These are phyloP conservation scores for Fomitopsis serialis DNA, from an alignment of 768 basidiomycete genomes.

Conservation along the genomic window DNA sequence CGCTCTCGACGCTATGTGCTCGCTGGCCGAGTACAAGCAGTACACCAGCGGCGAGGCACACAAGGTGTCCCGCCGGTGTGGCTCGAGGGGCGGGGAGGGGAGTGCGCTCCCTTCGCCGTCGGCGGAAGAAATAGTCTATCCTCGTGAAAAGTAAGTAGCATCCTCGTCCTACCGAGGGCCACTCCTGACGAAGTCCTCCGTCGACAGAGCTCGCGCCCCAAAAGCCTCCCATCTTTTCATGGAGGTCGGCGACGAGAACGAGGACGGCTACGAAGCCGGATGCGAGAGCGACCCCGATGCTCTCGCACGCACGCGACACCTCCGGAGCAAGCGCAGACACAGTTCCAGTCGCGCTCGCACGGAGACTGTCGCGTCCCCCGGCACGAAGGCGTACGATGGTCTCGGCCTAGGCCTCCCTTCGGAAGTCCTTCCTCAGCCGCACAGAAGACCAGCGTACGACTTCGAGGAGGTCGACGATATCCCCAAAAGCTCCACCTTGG, in stretches of 20 bases:
- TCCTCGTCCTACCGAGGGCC: neutral
- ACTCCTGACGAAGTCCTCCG: neutral
- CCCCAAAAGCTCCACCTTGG: neutral
- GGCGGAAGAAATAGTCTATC: neutral
- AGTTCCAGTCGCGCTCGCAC: neutral
- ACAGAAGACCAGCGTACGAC: neutral
- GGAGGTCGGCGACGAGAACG: neutral
- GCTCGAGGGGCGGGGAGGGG: neutral
- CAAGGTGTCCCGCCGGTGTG: neutral
- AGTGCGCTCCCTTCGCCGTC: neutral
- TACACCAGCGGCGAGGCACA: neutral
- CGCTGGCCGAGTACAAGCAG: neutral
- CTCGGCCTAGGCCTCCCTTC: neutral
- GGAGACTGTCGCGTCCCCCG: neutral
- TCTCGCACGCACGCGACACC: neutral
- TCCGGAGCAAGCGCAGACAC: neutral
- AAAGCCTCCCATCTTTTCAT: neutral
- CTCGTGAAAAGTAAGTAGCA: neutral
- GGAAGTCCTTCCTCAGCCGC: neutral
- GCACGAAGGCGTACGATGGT: neutral
- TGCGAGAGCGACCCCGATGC: neutral
- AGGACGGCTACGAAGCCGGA: neutral
- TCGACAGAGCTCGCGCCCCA: neutral
- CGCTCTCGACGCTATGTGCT: neutral
- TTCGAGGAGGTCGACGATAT: neutral